Evolutionary conservation across 495 filamentous ascomycete species (phyloP), one percentile per base, ranked within the genome.

Genomic region (Tuber calosporum): DNA sequence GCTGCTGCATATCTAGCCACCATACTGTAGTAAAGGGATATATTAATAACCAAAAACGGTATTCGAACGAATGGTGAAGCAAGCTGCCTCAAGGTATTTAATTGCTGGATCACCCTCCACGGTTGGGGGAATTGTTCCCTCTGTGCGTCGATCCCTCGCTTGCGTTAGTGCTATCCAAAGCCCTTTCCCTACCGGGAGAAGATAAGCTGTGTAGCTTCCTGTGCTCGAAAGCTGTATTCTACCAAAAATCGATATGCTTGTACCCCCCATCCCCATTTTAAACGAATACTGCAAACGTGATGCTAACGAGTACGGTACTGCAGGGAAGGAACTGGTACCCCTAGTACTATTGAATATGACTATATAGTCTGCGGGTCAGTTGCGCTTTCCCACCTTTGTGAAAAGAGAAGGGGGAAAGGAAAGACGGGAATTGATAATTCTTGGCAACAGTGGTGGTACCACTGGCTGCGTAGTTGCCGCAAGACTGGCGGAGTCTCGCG

Each of bases 291-390:
- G 17, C 26, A 19, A 62, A 26, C 34, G 8, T 58, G 48, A 13
- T n/a, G 34, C 26, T 34, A 34, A 30, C 26, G 53, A 34, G 26
- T 7, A 3, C 53, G 19, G 26, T 2, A 13, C 53, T 15, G 1
- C 5, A 62, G 53, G 53, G 4, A 11, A 0, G 26, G 30, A 34
- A 34, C 2, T 30, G 30, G n/a, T 17, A 0, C 26, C n/a, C n/a
- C 15, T 4, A 34, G n/a, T 38, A 69, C 20, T 19, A 69, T 17
- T 15, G 37, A n/a, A n/a, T 42, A 72, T 66, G 70, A 72, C 8
- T 72, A 37, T 45, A 72, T 72, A 36, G 34, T 72, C 48, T 72
- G 70, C 19, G 34, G 70, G 69, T 71, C 9, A 45, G 41, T 71
- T 36, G 11, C 4, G 11, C 11, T 62, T n/a, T 62, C 19, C 11